These are phyloP conservation scores for Cladosporium sp. DNA, from an alignment of 2,329 filamentous ascomycete species.

Conservation along the genomic window DNA sequence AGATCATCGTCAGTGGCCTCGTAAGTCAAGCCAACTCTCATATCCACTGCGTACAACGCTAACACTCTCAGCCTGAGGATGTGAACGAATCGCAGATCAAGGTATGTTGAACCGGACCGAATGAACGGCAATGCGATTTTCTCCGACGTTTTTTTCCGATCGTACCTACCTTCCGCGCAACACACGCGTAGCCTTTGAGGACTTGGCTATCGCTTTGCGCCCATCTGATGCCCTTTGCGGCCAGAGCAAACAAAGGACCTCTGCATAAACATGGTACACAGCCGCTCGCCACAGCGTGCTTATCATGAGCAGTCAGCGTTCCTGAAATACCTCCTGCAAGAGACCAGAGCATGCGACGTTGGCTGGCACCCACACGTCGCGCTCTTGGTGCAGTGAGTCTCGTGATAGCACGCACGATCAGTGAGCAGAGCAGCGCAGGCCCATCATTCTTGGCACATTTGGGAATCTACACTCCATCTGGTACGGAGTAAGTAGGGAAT, in stretches of 20 bases:
- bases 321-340: slow-evolving; percentile 12
- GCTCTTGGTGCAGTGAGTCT: slow-evolving; percentile 31
- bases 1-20: slow-evolving; percentile 98
- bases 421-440: slow-evolving; percentile 51
- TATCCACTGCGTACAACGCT: slow-evolving; percentile 34
- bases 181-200: slow-evolving; percentile 9
- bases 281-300: slow-evolving; percentile 8
- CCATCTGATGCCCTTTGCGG: slow-evolving; percentile 1
- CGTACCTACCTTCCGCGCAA: slow-evolving; percentile 13
- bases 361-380: slow-evolving; percentile 18
- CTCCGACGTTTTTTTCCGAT: slow-evolving; percentile 28
- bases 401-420: slow-evolving; percentile 35
- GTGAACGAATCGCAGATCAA: slow-evolving; percentile 97
- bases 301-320: slow-evolving; percentile 6
- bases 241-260: slow-evolving; percentile 9
- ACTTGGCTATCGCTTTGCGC: background rate
- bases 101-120: slow-evolving; percentile 91
- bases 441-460: slow-evolving; percentile 5
- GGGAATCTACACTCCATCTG: background rate
- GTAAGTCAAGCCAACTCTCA: slow-evolving; percentile 53
- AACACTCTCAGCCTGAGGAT: slow-evolving; percentile 75
- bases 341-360: slow-evolving; percentile 13
- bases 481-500: background rate
- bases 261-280: background rate
- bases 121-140: slow-evolving; percentile 35